phyloP scores from a whole-genome alignment of 495 filamentous ascomycete genomes.

The Cercophora samala region DNA sequence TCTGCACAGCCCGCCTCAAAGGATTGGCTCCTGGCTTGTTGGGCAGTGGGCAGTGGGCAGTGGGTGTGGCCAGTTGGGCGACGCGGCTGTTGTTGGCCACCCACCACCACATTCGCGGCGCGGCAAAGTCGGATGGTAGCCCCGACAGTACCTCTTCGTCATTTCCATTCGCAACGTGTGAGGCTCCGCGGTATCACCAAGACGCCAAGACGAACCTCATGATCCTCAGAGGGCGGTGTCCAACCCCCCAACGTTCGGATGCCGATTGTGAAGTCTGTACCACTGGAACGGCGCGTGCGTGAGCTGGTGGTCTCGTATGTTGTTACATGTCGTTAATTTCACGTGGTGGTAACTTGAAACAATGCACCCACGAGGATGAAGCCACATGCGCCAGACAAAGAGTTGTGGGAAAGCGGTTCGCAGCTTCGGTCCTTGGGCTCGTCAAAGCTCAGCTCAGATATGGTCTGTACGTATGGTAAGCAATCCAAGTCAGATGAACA shows the following conservation, averaged over 20 bases:
- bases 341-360: not conserved
- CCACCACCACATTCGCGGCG: not conserved
- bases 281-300: not conserved
- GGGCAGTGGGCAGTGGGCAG: not conserved
- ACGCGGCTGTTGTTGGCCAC: not conserved
- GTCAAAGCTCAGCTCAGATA: too few relatives aligned
- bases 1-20: not conserved
- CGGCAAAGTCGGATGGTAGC: constrained; percentile 2
- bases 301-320: not conserved
- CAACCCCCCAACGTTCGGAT: not conserved
- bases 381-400: too few relatives aligned
- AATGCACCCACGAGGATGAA: not conserved
- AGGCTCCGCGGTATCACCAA: not conserved
- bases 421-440: too few relatives aligned
- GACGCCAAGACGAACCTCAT: not conserved
- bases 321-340: not conserved
- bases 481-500: too few relatives aligned
- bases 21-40: not conserved
- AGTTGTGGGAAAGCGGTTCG: too few relatives aligned
- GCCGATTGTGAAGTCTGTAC: not conserved
- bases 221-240: not conserved
- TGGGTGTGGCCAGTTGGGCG: not conserved
- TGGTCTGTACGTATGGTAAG: too few relatives aligned
- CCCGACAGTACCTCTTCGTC: not conserved
- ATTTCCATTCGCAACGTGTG: not conserved